Evolutionary conservation across 75 land plant genomes (phyloP).

Genomic region (Larix kaempferi): DNA sequence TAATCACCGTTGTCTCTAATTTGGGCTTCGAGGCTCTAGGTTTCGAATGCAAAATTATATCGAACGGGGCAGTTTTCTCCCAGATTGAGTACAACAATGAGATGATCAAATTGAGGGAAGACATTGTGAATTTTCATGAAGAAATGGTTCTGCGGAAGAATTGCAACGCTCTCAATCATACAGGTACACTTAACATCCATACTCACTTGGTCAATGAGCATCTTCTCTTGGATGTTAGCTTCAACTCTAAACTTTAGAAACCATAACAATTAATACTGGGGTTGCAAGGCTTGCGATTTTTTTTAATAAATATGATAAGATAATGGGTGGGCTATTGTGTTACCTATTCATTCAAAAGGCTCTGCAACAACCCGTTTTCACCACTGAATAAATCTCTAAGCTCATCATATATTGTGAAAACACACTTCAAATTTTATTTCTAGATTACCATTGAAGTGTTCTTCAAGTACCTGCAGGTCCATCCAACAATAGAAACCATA

Average conservation of each 20-base stretch:
- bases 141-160: constrained; percentile 52
- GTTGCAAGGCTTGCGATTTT: constrained; percentile 81
- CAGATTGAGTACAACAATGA: constrained; percentile 37
- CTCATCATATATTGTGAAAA: constrained; percentile 79
- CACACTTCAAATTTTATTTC: too few relatives aligned
- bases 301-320: constrained; percentile 91
- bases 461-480: too few relatives aligned
- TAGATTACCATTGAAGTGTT: too few relatives aligned
- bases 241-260: too few relatives aligned
- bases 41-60: constrained; percentile 4
- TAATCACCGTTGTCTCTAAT: too few relatives aligned
- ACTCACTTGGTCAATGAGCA: too few relatives aligned
- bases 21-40: too few relatives aligned
- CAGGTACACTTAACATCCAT: too few relatives aligned
- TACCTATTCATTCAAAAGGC: constrained; percentile 75
- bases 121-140: constrained; percentile 49
- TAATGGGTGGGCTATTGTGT: constrained; percentile 59
- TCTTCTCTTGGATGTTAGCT: too few relatives aligned
- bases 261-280: neutral
- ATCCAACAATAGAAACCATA: too few relatives aligned
- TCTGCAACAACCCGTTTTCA: constrained; percentile 87
- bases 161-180: constrained; percentile 45
- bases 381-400: constrained; percentile 75
- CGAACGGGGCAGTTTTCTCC: constrained; percentile 24
- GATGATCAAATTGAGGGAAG: constrained; percentile 28